Evolutionary conservation across 495 filamentous ascomycete genomes (phyloP).

Genomic region (Xylaria bambusicola): DNA sequence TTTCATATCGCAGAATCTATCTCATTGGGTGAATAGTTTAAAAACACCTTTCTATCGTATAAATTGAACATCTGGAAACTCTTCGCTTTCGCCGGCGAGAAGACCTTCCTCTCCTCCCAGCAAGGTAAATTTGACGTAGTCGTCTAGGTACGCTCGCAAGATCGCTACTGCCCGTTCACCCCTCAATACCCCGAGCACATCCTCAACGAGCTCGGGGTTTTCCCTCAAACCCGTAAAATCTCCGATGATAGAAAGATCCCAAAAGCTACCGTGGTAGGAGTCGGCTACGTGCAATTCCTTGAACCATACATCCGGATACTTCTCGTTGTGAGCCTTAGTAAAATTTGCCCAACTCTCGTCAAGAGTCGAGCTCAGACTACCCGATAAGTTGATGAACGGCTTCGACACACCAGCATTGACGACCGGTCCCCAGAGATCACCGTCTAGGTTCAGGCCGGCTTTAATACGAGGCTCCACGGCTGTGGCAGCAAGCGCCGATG

Average conservation of each 20-base stretch:
- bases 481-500: slow-evolving; percentile 6
- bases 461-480: slow-evolving; percentile 1
- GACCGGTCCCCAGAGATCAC: slow-evolving; percentile 9
- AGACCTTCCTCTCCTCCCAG: slow-evolving; percentile 5
- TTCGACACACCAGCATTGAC: slow-evolving; percentile 8
- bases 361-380: neutral
- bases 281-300: slow-evolving; percentile 5
- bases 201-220: slow-evolving; percentile 3
- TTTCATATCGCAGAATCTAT: too few relatives aligned
- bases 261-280: slow-evolving; percentile 12
- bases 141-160: slow-evolving; percentile 8
- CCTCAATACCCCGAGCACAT: neutral
- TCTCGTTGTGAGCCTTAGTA: slow-evolving; percentile 1
- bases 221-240: slow-evolving; percentile 14
- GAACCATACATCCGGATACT: slow-evolving; percentile 4
- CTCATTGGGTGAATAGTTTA: too few relatives aligned
- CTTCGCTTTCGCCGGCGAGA: slow-evolving; percentile 1
- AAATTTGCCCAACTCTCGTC: slow-evolving; percentile 8
- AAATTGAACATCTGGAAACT: slow-evolving; percentile 8
- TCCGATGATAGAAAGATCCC: slow-evolving; percentile 11
- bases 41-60: slow-evolving; percentile 11
- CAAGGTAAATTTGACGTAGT: slow-evolving; percentile 9
- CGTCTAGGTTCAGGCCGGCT: slow-evolving; percentile 11
- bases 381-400: slow-evolving; percentile 13
- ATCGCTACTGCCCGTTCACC: slow-evolving; percentile 8